A percentile compares a stretch with the other conserved stretches of the same genome.
phyloP scores from a whole-genome alignment of 768 basidiomycete genomes.

The Crucibulum laeve region DNA sequence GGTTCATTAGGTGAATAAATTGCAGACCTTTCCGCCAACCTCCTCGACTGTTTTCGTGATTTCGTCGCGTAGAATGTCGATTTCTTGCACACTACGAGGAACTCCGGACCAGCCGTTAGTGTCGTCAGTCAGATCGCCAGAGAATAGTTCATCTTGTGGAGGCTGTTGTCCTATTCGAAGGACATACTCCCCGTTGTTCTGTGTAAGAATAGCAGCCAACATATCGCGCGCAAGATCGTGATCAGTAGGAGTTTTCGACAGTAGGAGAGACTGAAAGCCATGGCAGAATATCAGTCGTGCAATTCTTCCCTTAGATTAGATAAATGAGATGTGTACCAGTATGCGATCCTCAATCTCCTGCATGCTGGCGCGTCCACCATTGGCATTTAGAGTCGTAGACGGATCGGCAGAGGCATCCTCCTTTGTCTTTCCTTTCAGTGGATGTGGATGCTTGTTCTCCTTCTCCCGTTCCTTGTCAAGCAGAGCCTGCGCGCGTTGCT shows the following conservation, averaged over 20 bases:
- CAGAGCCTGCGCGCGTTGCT: slow-evolving; percentile 44
- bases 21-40: slow-evolving; percentile 70
- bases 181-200: slow-evolving; percentile 68
- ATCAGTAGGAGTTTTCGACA: slow-evolving; percentile 35
- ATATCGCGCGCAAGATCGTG: slow-evolving; percentile 57
- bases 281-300: slow-evolving; percentile 5
- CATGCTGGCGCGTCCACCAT: slow-evolving; percentile 19
- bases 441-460: slow-evolving; percentile 21
- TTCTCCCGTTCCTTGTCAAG: slow-evolving; percentile 32
- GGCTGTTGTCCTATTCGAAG: slow-evolving; percentile 71
- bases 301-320: slow-evolving; percentile 3
- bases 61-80: slow-evolving; percentile 39
- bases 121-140: slow-evolving; percentile 45
- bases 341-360: slow-evolving; percentile 52
- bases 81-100: slow-evolving; percentile 43
- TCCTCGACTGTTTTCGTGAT: slow-evolving; percentile 60
- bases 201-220: slow-evolving; percentile 64
- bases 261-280: slow-evolving; percentile 36
- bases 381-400: neutral
- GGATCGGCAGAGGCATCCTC: slow-evolving; percentile 17
- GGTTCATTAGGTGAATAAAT: neutral
- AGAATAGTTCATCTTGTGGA: slow-evolving; percentile 49
- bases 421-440: slow-evolving; percentile 37
- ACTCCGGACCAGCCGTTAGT: slow-evolving; percentile 52
- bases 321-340: slow-evolving; percentile 31